Conservation (phyloP, 768 basidiomycete species). For the Suillus bovinus region DNA sequence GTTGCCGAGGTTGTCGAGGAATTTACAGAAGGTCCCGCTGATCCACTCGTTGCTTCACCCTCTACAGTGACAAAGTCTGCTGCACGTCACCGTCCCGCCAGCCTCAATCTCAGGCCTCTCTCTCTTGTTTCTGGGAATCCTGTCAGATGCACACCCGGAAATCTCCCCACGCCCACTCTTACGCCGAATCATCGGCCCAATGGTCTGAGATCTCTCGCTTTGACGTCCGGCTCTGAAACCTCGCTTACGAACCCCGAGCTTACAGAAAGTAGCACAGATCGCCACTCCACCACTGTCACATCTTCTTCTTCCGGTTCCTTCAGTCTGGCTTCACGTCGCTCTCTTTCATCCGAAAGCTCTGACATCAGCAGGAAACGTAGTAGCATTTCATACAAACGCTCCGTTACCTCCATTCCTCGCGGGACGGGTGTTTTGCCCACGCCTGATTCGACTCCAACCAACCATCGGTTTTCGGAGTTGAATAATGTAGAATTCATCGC, state of each 20-base stretch:
- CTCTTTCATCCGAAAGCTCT: constrained; percentile 21
- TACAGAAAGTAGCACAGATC: constrained; percentile 2
- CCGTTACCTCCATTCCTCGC: constrained; percentile 34
- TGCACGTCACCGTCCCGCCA: constrained; percentile 63
- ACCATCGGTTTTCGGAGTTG: constrained; percentile 40
- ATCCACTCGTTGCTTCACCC: constrained; percentile 31
- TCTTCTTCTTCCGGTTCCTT: constrained; percentile 16
- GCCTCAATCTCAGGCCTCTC: constrained; percentile 66
- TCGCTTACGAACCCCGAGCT: constrained; percentile 21
- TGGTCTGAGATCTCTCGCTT: constrained; percentile 54
- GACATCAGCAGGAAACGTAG: constrained; percentile 47
- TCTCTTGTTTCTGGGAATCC: constrained; percentile 63
- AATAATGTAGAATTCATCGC: constrained; percentile 20
- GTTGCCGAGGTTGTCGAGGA: constrained; percentile 21
- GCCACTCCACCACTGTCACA: constrained; percentile 11
- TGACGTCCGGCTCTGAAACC: constrained; percentile 36
- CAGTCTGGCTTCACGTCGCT: constrained; percentile 18
- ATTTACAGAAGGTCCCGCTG: constrained; percentile 23
- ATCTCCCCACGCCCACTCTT: constrained; percentile 54
- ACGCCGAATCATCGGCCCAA: constrained; percentile 48
- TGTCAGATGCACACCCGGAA: constrained; percentile 32
- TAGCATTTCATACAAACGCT: constrained; percentile 75
- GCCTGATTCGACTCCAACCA: constrained; percentile 73
- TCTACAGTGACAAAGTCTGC: constrained; percentile 38
- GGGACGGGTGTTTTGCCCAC: constrained; percentile 59